phyloP scores from a whole-genome alignment of 2,329 filamentous ascomycete genomes.

The Colletotrichum karsti region DNA sequence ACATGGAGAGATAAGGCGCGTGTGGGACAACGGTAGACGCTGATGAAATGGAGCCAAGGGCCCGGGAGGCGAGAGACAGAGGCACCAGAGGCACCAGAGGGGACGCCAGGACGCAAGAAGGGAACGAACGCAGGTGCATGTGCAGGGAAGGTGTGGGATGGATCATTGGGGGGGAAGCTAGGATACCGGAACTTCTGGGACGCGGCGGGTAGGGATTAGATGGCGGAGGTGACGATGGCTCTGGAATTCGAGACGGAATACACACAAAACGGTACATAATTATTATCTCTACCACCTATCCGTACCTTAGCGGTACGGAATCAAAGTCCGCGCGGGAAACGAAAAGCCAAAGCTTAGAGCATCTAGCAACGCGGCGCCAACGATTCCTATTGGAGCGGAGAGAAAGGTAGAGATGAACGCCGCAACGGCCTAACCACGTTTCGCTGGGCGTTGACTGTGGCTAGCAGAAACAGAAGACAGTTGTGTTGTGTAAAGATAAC shows the following conservation, averaged over 20 bases:
- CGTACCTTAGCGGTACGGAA: too few species aligned
- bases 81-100: background rate
- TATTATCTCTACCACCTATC: too few species aligned
- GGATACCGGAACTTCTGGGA: background rate
- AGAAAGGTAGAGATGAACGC: background rate
- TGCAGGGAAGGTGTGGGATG: background rate
- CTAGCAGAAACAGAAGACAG: too few species aligned
- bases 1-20: constrained; percentile 21
- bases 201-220: background rate
- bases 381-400: constrained; percentile 14
- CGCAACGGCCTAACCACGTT: constrained; percentile 23
- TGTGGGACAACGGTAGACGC: constrained; percentile 23
- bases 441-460: background rate
- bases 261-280: too few species aligned
- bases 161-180: background rate
- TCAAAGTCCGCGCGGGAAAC: background rate
- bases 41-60: constrained; percentile 26
- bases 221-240: background rate
- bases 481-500: background rate
- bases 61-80: constrained; percentile 6
- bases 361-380: constrained; percentile 13
- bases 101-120: background rate
- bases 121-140: background rate
- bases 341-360: constrained; percentile 25
- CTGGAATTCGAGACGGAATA: background rate